Evolutionary conservation across 495 filamentous ascomycete genomes (phyloP).

Genomic region (Lasiosphaeria ovina): DNA sequence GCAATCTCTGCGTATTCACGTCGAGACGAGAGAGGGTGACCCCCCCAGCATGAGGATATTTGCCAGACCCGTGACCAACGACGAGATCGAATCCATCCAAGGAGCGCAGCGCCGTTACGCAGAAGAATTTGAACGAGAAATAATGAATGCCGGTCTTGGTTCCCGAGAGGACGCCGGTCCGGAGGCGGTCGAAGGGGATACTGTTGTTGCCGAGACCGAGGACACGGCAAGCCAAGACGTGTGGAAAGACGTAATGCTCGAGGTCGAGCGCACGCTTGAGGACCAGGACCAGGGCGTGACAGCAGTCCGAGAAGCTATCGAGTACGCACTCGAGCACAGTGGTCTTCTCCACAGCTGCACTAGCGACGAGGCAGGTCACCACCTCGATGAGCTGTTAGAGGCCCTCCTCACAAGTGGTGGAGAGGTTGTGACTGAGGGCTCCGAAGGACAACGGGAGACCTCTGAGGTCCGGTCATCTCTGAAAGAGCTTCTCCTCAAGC

Average conservation of each 20-base stretch:
- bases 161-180: conserved; percentile 12
- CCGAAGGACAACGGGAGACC: conserved; percentile 13
- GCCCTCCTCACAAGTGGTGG: conserved; percentile 32
- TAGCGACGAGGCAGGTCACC: conserved; percentile 33
- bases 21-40: conserved; percentile 68
- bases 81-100: conserved; percentile 73
- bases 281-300: conserved; percentile 51
- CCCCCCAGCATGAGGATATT: conserved; percentile 82
- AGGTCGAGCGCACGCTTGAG: conserved; percentile 54
- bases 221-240: conserved; percentile 20
- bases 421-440: conserved; percentile 17
- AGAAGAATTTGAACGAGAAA: conserved; percentile 63
- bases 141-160: conserved; percentile 47
- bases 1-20: conserved; percentile 76
- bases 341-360: conserved; percentile 39
- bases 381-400: conserved; percentile 40
- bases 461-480: conserved; percentile 17
- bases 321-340: conserved; percentile 44
- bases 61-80: conserved; percentile 74
- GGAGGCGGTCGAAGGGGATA: conserved; percentile 11
- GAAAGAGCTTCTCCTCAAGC: conserved; percentile 29
- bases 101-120: conserved; percentile 56
- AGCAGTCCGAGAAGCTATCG: conserved; percentile 41
- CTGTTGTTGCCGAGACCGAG: conserved; percentile 13
- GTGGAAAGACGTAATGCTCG: conserved; percentile 54